Evolutionary conservation across 257 asterid species (phyloP).

Genomic region (Solanum virginianum): DNA sequence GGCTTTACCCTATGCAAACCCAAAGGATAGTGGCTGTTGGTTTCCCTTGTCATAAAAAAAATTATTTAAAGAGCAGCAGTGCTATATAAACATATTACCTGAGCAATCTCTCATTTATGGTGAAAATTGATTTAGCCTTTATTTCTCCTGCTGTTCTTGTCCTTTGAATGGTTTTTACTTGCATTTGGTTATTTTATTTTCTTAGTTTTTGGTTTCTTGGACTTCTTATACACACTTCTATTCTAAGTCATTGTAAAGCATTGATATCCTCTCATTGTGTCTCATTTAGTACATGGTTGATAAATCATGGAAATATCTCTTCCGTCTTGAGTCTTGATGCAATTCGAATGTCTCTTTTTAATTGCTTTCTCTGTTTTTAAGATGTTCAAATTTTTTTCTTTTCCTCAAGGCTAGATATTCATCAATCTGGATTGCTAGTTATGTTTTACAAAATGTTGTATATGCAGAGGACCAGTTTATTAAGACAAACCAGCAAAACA

Average conservation of each 20-base stretch:
- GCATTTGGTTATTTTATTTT: neutral
- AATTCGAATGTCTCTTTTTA: neutral
- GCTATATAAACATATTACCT: neutral
- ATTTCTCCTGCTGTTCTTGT: neutral
- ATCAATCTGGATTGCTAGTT: neutral
- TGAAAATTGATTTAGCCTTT: neutral
- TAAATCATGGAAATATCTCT: neutral
- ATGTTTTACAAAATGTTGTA: neutral
- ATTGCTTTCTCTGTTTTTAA: neutral
- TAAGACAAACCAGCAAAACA: constrained; percentile 64
- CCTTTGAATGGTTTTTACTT: neutral
- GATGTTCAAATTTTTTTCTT: neutral
- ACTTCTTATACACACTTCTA: neutral
- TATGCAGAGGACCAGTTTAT: constrained; percentile 54
- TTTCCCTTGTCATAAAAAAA: neutral
- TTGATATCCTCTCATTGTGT: neutral
- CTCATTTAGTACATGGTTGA: neutral
- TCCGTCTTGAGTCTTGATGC: neutral
- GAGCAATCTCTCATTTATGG: neutral
- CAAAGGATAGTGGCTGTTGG: neutral
- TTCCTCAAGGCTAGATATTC: neutral
- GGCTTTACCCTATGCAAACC: neutral
- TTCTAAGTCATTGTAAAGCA: constrained; percentile 1
- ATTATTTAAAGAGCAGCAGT: neutral
- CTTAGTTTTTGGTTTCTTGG: neutral